Base-by-base conservation (phyloP, 139 green algal genomes). In the Chlorella sp. region DNA sequence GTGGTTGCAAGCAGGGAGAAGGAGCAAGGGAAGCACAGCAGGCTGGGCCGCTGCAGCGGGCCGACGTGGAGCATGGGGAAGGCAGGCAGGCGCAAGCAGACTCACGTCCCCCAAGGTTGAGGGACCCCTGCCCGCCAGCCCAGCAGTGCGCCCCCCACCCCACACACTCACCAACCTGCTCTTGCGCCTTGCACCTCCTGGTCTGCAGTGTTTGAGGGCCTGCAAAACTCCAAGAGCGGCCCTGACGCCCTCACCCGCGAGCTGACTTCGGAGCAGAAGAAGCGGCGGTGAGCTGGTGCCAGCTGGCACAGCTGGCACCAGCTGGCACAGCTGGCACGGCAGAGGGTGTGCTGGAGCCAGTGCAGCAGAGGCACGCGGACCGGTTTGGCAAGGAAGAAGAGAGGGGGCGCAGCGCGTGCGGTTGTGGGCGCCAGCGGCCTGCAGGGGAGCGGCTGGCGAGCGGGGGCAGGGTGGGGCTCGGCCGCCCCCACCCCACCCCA, bases 211-310 rank as follows among this genome's bases (percentile, higher is more conserved):
- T 96, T 87, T 83, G 91, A 96, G 71, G 93, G 93, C 16, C 34
- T 94, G 68, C 60, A 85, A 24, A 90, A 83, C 53, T 88, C 94
- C 80, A 78, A 86, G 15, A 81, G 82, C n/a, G 60, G 92, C 57
- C 91, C 86, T 14, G 91, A 91, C 81, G 85, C 82, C 3, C 85
- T 91, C 64, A 88, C 87, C 24, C 48, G 77, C 28, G 83, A 94
- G 76, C 92, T 99, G 68, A 96, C 92, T 1, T 28, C 86, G 7
- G 95, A 97, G 89, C 94, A 98, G 92, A 98, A 99, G 92, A 94
- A 95, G 89, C 92, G 95, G 57, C 92, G 97, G 16, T 88, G 22
- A 42, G 53, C 24, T n/a, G 39, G n/a, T 1, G 78, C 22, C 19
- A 40, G 5, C 37, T 61, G 15, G 77, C 60, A 68, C 15, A 68